Conservation (phyloP, 192 early-diverging fungal species). For the Coemansia sp. region DNA sequence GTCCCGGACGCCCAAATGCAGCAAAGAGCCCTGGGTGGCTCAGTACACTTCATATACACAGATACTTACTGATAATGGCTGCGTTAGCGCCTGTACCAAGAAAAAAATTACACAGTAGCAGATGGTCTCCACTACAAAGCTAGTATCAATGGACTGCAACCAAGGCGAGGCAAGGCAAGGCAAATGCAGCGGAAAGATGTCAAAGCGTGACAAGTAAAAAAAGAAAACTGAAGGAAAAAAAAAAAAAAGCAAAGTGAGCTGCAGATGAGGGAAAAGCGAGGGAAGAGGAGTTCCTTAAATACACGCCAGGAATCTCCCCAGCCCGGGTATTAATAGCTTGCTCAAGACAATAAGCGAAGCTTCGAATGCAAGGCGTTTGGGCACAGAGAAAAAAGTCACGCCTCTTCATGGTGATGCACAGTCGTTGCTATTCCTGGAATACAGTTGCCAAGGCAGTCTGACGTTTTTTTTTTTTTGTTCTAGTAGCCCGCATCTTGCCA, state of each 20-base stretch:
- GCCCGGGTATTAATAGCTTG: constrained; percentile 8
- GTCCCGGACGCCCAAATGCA: background rate
- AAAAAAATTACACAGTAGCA: constrained; percentile 5
- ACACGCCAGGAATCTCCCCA: constrained; percentile 6
- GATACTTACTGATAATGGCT: constrained; percentile 4
- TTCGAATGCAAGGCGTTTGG: constrained; percentile 1
- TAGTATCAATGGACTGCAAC: background rate
- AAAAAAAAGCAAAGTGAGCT: constrained; percentile 12
- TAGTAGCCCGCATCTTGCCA: constrained; percentile 7
- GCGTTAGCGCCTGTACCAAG: background rate
- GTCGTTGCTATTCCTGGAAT: constrained; percentile 10
- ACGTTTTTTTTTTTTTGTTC: background rate
- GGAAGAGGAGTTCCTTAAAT: background rate
- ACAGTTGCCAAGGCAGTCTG: constrained; percentile 6
- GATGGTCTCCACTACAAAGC: background rate
- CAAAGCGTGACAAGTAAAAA: constrained; percentile 8
- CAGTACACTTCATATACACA: background rate
- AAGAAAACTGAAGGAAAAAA: constrained; percentile 8
- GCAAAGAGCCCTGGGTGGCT: background rate
- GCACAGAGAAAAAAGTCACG: background rate
- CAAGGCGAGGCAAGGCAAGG: background rate
- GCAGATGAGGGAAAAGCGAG: constrained; percentile 3
- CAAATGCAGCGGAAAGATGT: background rate
- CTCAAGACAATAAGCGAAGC: constrained; percentile 17
- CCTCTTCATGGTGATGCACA: constrained; percentile 1